These are phyloP conservation scores for Talaromyces sp. DNA, from an alignment of 2,329 filamentous ascomycete species.

Conservation along the genomic window DNA sequence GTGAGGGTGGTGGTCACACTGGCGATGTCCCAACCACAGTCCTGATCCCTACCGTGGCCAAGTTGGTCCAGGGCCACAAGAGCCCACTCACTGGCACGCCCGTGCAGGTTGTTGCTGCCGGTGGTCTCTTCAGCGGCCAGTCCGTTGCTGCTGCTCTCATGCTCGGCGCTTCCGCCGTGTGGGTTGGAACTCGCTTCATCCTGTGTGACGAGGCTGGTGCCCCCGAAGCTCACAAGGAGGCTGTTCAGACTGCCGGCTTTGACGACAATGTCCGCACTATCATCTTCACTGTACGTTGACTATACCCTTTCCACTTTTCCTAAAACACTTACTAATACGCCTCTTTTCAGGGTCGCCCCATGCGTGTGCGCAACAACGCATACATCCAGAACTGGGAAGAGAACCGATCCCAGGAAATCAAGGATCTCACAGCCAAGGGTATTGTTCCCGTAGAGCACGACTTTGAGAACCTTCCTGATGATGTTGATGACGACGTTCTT, in stretches of 20 bases:
- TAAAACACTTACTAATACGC: neutral
- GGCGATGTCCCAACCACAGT: slow-evolving; percentile 88
- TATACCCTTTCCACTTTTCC: neutral
- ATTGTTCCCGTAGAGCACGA: slow-evolving; percentile 91
- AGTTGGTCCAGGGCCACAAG: slow-evolving; percentile 73
- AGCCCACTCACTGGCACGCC: slow-evolving; percentile 80
- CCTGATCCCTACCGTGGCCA: slow-evolving; percentile 86
- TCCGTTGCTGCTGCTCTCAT: slow-evolving; percentile 84
- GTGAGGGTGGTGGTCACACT: slow-evolving; percentile 94
- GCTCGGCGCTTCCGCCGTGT: slow-evolving; percentile 87
- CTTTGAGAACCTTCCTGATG: slow-evolving; percentile 71
- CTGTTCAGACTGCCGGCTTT: slow-evolving; percentile 82
- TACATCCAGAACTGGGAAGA: slow-evolving; percentile 97
- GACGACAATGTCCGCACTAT: slow-evolving; percentile 96
- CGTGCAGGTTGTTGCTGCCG: slow-evolving; percentile 88
- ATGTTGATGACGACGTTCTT: slow-evolving; percentile 77
- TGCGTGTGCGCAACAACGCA: slow-evolving; percentile 86
- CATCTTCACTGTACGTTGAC: slow-evolving; percentile 71
- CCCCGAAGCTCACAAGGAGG: slow-evolving; percentile 89
- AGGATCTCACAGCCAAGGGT: slow-evolving; percentile 82
- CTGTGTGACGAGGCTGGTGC: slow-evolving; percentile 91
- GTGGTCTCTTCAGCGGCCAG: slow-evolving; percentile 90
- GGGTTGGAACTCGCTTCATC: slow-evolving; percentile 96
- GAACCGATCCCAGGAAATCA: slow-evolving; percentile 85
- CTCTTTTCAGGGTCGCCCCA: slow-evolving; percentile 62